Base-by-base conservation (phyloP, 139 green algal species). In the Yamagishiella unicocca region DNA sequence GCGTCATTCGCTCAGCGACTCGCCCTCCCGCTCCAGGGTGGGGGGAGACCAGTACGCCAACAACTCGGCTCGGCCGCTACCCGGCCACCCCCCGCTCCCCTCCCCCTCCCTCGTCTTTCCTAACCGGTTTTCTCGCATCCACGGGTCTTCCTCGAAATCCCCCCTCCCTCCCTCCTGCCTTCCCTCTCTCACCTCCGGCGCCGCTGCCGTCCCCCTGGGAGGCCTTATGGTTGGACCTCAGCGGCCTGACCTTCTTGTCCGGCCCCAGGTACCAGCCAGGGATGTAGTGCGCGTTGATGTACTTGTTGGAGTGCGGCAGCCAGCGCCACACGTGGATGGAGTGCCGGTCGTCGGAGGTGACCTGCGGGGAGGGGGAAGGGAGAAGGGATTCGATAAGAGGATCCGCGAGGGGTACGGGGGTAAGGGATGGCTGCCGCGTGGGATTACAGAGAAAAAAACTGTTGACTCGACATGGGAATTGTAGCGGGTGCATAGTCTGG, bases 251-350 rank as follows among this genome's bases (percentile, higher is more conserved):
- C 88, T 95, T 95, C 85, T 95, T 95, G 42, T 93, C 80, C 29
- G 92, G 92, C 25, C 88, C 91, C 61, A 89, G 91, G 83, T 61
- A 91, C 92, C 92, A 95, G 25, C 91, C 89, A 9, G 92, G 92
- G 21, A 95, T 91, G 81, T 91, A 90, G 64, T 81, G 68, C 45
- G 89, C 89, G 82, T 92, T 91, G 55, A 62, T 72, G 74, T 88
- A 88, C 68, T 90, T 89, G 75, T 92, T 71, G 17, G 22, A 38
- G 37, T 76, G n/a, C 1, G 87, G 93, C 92, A 94, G 88, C 92
- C 92, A 95, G 40, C 74, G 73, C 92, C 92, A 95, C 58, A 95
- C 40, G 79, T 92, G 91, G 27, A 94, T 88, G 37, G 81, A 90
- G 90, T 95, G 92, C 55, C 86, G 85, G 83, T 95, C 87, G 77